Base-by-base conservation (phyloP, 176 grass and related monocot species). In the Pontederia paniculata region DNA sequence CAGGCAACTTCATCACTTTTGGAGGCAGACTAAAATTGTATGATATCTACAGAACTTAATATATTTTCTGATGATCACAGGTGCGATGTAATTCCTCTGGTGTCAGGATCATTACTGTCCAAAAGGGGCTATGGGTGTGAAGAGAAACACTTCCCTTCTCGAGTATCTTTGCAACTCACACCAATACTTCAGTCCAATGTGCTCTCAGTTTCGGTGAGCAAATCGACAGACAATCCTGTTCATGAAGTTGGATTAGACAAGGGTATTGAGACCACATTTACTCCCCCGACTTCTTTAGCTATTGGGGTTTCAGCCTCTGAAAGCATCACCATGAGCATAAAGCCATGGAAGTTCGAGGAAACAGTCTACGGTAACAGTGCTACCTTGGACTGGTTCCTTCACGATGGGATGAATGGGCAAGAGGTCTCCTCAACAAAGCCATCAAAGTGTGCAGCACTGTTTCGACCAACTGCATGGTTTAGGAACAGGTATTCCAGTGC, bases 321-420 rank as follows among this genome's bases (percentile, higher is more conserved):
- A 70, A 82, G 52, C 37, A 20, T 90, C 42, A 76, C 83, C 15
- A 45, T 90, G 62, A 75, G 77, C 74, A 81, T 97, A 80, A 88
- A 79, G 44, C 93, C 86, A 22, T 97, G 93, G 93, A 97, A 91
- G 57, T 97, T 97, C 57, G 93, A 97, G 74, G 80, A 90, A 52
- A 79, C 71, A n/a, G 86, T 76, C 25, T 74, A 88, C 47, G 86
- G 83, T 18, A 72, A 68, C 37, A 84, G 83, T 20, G 77, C 66
- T 3, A 73, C 48, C 41, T 71, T 91, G 54, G 70, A 88, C 50
- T 97, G 93, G 86, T 88, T 74, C 54, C 77, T 97, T 8, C 86
- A 97, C 44, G 93, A 97, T 41, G 86, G 80, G 21, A 16, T 59
- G 15, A 97, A 84, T 23, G 93, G 93, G n/a, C 74, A 77, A 44